Evolutionary conservation across 139 green algal genomes (phyloP), one percentile per base, ranked within the genome.

Genomic region (Chlamydomonas applanata): DNA sequence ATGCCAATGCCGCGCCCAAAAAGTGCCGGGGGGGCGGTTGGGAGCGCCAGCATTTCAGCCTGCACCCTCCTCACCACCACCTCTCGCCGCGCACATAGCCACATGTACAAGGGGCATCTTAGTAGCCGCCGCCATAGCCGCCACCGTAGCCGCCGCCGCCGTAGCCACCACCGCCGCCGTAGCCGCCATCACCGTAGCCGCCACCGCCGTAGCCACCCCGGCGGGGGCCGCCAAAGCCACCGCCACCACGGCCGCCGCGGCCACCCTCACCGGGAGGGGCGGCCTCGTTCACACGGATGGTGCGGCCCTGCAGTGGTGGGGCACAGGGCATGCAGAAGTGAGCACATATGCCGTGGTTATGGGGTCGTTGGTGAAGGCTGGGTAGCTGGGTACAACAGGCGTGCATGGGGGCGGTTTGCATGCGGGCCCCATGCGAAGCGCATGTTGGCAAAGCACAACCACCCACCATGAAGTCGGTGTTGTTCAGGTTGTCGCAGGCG

Each of bases 241-340:
- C 54, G 54, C 54, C 54, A 29, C 54, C 54, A 14, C 24, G 24
- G 54, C 13, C 20, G 13, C 9, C 24, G 13, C 54, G 54, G 54
- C 54, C n/a, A n/a, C n/a, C 53, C 65, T 82, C 77, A 44, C 79
- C 83, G 7, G 67, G 71, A 3, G 83, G 79, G 20, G 82, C 74
- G 19, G 83, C 83, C 79, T 85, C 79, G 67, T 88, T 88, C 65
- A 88, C 83, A 24, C 79, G 78, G 32, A 88, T 85, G 46, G 74
- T 79, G n/a, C 81, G 73, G 35, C 76, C 40, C 40, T 49, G 40
- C 40, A n/a, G n/a, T 13, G 45, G 45, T 16, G 45, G 13, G 45
- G 45, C 16, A 54, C 45, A 54, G 13, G 45, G 13, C 45, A 16
- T 54, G 45, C 45, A 16, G 13, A 54, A 54, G 45, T 54, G 45